Evolutionary conservation across 2,329 filamentous ascomycete species (phyloP).

Genomic region (Exophiala mesophila): DNA sequence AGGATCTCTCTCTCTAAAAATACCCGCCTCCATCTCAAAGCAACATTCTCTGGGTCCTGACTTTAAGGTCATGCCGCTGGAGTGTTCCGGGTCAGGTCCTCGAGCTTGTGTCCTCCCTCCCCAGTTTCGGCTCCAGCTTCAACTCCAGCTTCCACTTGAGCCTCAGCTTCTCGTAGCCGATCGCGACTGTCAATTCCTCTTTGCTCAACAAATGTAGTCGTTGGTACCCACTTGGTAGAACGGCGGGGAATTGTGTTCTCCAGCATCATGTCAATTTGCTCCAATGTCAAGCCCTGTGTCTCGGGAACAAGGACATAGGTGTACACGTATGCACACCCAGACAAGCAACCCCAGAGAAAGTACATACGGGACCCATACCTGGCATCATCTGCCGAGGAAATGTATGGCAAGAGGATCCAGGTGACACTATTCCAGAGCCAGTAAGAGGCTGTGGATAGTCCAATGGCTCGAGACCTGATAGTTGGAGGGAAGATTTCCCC

Average conservation of each 20-base stretch:
- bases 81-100: neutral
- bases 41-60: no score
- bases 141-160: no score
- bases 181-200: neutral
- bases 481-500: constrained; percentile 40
- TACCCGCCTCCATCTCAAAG: no score
- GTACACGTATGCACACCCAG: constrained; percentile 23
- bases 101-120: neutral
- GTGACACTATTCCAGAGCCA: constrained; percentile 33
- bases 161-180: neutral
- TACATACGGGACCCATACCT: constrained; percentile 54
- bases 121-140: no score
- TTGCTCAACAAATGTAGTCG: constrained; percentile 54
- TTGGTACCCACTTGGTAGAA: constrained; percentile 60
- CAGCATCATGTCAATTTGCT: constrained; percentile 31
- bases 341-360: constrained; percentile 67
- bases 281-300: constrained; percentile 30
- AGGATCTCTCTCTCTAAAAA: no score
- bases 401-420: constrained; percentile 33
- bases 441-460: constrained; percentile 34
- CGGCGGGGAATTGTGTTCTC: constrained; percentile 27
- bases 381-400: neutral
- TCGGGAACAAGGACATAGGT: constrained; percentile 31
- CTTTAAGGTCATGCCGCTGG: no score
- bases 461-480: constrained; percentile 33